Percentiles rank a stretch among this genome's conserved stretches.
Evolutionary conservation across 2,329 filamentous ascomycete genomes (phyloP).

Genomic region (Nigrospora osmanthi): DNA sequence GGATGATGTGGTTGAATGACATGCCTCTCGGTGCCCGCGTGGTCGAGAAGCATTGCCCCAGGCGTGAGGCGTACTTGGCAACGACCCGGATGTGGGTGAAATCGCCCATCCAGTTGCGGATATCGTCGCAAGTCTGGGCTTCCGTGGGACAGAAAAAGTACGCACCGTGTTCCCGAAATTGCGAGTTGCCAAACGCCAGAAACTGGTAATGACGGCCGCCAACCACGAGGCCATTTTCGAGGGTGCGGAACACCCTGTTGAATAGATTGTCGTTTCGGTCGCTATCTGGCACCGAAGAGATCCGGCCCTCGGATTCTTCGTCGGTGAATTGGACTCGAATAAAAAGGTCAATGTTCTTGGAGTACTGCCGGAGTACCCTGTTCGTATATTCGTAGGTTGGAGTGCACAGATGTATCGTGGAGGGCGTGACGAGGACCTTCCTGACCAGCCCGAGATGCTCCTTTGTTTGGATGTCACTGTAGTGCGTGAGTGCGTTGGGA

Average conservation of each 20-base stretch:
- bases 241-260: slow-evolving; percentile 60
- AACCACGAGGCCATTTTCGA: slow-evolving; percentile 73
- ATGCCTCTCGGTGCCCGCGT: slow-evolving; percentile 67
- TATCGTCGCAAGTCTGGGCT: slow-evolving; percentile 62
- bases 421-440: slow-evolving; percentile 76
- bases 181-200: slow-evolving; percentile 90
- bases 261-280: slow-evolving; percentile 63
- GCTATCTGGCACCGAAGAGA: slow-evolving; percentile 45
- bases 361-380: slow-evolving; percentile 70
- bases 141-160: slow-evolving; percentile 81
- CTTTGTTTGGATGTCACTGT: slow-evolving; percentile 31
- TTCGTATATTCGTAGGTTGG: slow-evolving; percentile 84
- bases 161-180: slow-evolving; percentile 83
- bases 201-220: slow-evolving; percentile 81
- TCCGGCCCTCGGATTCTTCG: slow-evolving; percentile 57
- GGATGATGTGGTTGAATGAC: slow-evolving; percentile 46
- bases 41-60: slow-evolving; percentile 95
- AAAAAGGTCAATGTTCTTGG: slow-evolving; percentile 66
- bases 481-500: slow-evolving; percentile 37
- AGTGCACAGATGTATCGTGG: slow-evolving; percentile 68
- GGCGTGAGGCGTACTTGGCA: slow-evolving; percentile 82
- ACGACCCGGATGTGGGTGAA: slow-evolving; percentile 74
- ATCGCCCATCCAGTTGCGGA: slow-evolving; percentile 79
- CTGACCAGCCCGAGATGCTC: slow-evolving; percentile 68
- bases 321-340: slow-evolving; percentile 85